phyloP scores from a whole-genome alignment of 345 rosid species.

The Eutrema japonicum region DNA sequence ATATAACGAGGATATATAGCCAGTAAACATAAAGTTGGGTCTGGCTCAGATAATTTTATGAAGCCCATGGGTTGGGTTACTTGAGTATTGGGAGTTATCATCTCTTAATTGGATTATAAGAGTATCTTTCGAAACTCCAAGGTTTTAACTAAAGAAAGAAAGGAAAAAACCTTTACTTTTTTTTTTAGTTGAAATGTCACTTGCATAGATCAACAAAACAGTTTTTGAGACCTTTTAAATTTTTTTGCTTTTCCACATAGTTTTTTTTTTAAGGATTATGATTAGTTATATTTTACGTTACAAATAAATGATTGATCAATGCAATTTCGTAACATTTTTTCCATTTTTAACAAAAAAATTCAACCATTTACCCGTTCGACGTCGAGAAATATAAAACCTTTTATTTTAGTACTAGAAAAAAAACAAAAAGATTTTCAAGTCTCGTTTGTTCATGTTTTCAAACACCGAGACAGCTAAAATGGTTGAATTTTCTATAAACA shows the following conservation, averaged over 20 bases:
- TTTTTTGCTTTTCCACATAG: too few species aligned
- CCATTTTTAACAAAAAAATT: background rate
- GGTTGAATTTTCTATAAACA: too few species aligned
- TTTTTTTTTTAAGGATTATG: background rate
- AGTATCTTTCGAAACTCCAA: too few species aligned
- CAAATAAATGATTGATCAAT: background rate
- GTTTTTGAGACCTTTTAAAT: too few species aligned
- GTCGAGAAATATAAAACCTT: background rate
- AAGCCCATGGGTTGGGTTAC: background rate
- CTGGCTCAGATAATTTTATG: background rate
- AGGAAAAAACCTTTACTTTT: too few species aligned
- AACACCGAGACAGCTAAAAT: slow-evolving; percentile 8
- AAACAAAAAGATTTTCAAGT: background rate
- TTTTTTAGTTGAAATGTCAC: too few species aligned
- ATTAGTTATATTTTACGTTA: background rate
- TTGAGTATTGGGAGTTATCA: background rate
- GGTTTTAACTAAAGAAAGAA: too few species aligned
- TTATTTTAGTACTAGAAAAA: too few species aligned
- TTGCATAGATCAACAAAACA: too few species aligned
- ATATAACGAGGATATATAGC: background rate
- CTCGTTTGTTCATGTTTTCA: background rate
- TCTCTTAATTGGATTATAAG: background rate
- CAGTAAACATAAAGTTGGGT: background rate
- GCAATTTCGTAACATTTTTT: background rate
- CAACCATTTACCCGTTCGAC: background rate